Evolutionary conservation across 2,329 filamentous ascomycete genomes (phyloP).

Genomic region (Exophiala alcalophila): DNA sequence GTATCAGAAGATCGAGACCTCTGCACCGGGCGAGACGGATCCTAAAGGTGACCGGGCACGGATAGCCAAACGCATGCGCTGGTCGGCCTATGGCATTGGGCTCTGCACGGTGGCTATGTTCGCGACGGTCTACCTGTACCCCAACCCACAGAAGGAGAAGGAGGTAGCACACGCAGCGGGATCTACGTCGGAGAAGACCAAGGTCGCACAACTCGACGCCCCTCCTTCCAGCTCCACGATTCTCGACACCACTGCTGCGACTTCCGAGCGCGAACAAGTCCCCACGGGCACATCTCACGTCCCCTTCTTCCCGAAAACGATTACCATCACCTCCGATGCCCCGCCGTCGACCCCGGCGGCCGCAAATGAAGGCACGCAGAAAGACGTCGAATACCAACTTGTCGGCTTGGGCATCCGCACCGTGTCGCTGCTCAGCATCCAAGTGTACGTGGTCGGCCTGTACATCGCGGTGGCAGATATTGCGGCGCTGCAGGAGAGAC

Average conservation of each 20-base stretch:
- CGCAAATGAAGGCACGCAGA: constrained; percentile 38
- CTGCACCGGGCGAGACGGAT: constrained; percentile 3
- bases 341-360: constrained; percentile 39
- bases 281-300: constrained; percentile 79
- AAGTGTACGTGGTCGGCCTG: constrained; percentile 92
- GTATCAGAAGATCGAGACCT: constrained; percentile 17
- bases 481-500: constrained; percentile 69
- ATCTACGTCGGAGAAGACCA: constrained; percentile 15
- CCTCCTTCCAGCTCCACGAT: constrained; percentile 38
- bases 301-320: constrained; percentile 70
- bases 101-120: constrained; percentile 42
- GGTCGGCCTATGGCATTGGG: constrained; percentile 36
- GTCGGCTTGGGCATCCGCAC: constrained; percentile 83
- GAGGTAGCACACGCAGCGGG: too few relatives aligned
- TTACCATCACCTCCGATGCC: constrained; percentile 56
- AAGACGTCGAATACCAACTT: constrained; percentile 73
- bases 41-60: constrained; percentile 23
- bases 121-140: constrained; percentile 35
- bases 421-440: constrained; percentile 83
- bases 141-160: constrained; percentile 17
- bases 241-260: constrained; percentile 33
- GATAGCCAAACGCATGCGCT: constrained; percentile 24
- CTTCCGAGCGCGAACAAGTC: constrained; percentile 69
- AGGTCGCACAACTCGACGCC: constrained; percentile 41
- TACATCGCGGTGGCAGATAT: constrained; percentile 86